Conservation (phyloP, 768 basidiomycete genomes). For the Thelephora ganbajun region DNA sequence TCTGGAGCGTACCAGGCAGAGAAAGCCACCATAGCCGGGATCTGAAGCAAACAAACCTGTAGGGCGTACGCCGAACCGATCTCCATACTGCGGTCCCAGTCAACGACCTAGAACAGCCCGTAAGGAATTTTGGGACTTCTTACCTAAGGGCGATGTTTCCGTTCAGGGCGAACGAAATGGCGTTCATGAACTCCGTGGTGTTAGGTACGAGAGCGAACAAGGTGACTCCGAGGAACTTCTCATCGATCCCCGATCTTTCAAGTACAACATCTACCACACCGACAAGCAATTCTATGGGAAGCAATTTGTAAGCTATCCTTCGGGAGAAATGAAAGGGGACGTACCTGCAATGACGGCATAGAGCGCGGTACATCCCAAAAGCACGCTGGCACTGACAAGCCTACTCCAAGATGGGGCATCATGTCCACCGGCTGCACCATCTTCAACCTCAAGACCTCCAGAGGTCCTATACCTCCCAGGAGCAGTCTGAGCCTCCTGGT, state of each 20-base stretch:
- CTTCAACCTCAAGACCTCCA: slow-evolving; percentile 15
- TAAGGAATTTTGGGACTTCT: slow-evolving; percentile 11
- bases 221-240: slow-evolving; percentile 94
- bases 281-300: slow-evolving; percentile 66
- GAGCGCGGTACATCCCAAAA: slow-evolving; percentile 79
- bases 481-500: slow-evolving; percentile 51
- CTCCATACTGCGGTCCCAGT: slow-evolving; percentile 66
- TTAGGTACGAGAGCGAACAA: slow-evolving; percentile 97
- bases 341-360: slow-evolving; percentile 93
- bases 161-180: slow-evolving; percentile 93
- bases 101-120: neutral
- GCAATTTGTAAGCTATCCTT: slow-evolving; percentile 1
- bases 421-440: slow-evolving; percentile 56
- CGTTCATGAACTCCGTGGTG: slow-evolving; percentile 99
- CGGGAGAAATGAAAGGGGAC: slow-evolving; percentile 13
- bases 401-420: slow-evolving; percentile 97
- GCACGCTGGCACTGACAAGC: slow-evolving; percentile 74
- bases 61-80: slow-evolving; percentile 98
- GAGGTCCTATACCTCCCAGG: slow-evolving; percentile 33
- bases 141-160: slow-evolving; percentile 95
- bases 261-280: slow-evolving; percentile 93
- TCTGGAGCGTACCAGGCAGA: slow-evolving; percentile 88
- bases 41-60: slow-evolving; percentile 94
- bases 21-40: slow-evolving; percentile 98
- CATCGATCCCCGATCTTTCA: slow-evolving; percentile 82